Evolutionary conservation across 2,329 filamentous ascomycete genomes (phyloP), one percentile per base, ranked within the genome.

Genomic region (Arthrinium phaeospermum): DNA sequence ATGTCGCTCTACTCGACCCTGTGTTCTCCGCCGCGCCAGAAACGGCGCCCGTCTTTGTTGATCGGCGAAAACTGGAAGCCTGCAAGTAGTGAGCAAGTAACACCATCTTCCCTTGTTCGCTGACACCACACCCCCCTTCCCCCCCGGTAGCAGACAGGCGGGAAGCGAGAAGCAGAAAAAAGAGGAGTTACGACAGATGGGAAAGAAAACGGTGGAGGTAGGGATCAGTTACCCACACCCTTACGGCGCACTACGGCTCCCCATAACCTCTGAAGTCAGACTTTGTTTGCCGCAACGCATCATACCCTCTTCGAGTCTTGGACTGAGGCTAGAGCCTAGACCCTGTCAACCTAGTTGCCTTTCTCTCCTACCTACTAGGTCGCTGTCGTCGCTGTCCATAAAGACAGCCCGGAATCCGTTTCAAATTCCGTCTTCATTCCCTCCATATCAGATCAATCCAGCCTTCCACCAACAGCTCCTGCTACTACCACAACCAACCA

Each of bases 21-120:
- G 71, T 75, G 71, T 74, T 75, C 71, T 61, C 27, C 30, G 53
- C 72, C 51, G 71, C 51, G 71, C 73, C 75, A 72, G 75, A 79
- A 79, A 77, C 76, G 74, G 78, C 22, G 69, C 73, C 72, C 69
- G 69, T 74, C 70, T 49, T 71, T 76, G 78, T 72, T 75, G 79
- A 80, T 80, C 79, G 71, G 68, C 72, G 69, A 71, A 47, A 68
- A 45, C 68, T 68, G 37, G 44, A 68, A 69, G 14, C 45, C n/a
- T 72, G 67, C 57, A 70, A 41, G 57, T 45, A 68, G 45, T 49
- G 46, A 13, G 46, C 44, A 67, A 64, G 69, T 64, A 45, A 57
- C 68, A 70, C 64, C 51, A 30, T 49, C 51, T 75, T 67, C 51
- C 47, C 61, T 72, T 71, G 57, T 68, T 71, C 57, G 70, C 75